Conservation (phyloP, 2,329 filamentous ascomycete species). For the Calonectria pseudoturangicola region DNA sequence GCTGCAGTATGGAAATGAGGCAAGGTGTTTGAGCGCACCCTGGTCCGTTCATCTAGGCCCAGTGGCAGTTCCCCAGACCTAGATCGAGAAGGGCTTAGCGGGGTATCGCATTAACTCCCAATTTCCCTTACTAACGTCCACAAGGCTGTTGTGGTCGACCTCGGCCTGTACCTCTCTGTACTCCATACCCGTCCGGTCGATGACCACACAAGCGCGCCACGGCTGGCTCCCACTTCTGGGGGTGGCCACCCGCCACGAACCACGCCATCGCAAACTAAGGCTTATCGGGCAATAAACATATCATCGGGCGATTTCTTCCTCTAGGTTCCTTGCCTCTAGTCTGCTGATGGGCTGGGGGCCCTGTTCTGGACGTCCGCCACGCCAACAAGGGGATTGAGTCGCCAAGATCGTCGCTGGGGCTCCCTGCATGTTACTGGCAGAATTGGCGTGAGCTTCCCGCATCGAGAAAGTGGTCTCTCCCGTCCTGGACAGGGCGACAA, state of each 20-base stretch:
- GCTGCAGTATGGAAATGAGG: conserved; percentile 27
- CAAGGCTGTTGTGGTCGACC: conserved; percentile 19
- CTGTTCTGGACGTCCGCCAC: conserved; percentile 20
- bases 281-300: conserved; percentile 34
- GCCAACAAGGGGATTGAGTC: conserved; percentile 22
- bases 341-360: conserved; percentile 20
- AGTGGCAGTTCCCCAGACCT: conserved; percentile 39
- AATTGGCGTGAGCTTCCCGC: not conserved
- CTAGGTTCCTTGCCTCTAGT: conserved; percentile 24
- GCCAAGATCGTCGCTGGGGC: conserved; percentile 40
- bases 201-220: conserved; percentile 28
- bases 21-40: conserved; percentile 19
- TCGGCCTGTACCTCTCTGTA: not conserved
- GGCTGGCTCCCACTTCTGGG: conserved; percentile 15
- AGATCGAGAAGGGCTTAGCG: conserved; percentile 39
- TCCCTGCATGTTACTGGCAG: conserved; percentile 20
- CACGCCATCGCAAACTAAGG: conserved; percentile 25
- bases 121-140: conserved; percentile 37
- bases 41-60: conserved; percentile 29
- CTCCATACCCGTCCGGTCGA: conserved; percentile 14
- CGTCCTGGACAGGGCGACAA: conserved; percentile 12
- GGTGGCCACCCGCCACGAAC: conserved; percentile 29
- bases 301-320: conserved; percentile 27
- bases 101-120: conserved; percentile 33
- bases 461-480: conserved; percentile 22